Percentiles rank a stretch among this genome's conserved stretches.
phyloP scores from a whole-genome alignment of 306 rosid genomes.

The Abrus precatorius region DNA sequence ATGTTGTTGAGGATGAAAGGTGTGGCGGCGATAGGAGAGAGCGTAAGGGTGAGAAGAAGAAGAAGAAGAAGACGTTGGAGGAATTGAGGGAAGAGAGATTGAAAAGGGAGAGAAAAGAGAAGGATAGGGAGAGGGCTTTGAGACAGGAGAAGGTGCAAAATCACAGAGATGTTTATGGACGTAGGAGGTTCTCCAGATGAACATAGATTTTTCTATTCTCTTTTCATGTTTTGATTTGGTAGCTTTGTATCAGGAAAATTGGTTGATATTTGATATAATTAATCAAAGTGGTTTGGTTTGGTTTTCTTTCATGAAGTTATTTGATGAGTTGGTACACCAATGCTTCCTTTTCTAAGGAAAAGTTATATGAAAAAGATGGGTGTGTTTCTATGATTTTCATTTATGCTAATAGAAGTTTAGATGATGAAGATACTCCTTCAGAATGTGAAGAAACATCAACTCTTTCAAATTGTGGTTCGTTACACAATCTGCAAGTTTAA shows the following conservation, averaged over 20 bases:
- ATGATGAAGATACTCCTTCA: background rate
- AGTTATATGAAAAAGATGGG: background rate
- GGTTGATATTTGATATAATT: background rate
- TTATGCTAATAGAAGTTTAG: background rate
- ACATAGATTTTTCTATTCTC: background rate
- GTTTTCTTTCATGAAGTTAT: background rate
- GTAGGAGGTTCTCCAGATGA: conserved; percentile 62
- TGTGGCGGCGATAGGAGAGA: conserved; percentile 34
- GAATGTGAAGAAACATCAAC: background rate
- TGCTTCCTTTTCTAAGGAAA: background rate
- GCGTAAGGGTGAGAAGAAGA: conserved; percentile 52
- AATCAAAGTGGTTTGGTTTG: conserved; percentile 31
- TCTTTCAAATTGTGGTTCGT: background rate
- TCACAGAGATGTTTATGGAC: conserved; percentile 43
- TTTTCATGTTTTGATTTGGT: background rate
- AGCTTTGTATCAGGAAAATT: conserved; percentile 5
- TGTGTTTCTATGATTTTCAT: background rate
- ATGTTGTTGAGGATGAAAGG: background rate
- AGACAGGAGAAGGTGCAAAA: background rate
- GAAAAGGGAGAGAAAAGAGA: conserved; percentile 81
- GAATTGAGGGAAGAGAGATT: conserved; percentile 85
- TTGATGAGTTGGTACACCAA: background rate
- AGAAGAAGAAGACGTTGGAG: conserved; percentile 74
- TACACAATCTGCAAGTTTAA: background rate
- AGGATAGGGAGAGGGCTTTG: conserved; percentile 79